Evolutionary conservation across 2,329 filamentous ascomycete species (phyloP), one percentile per base, ranked within the genome.

Genomic region (Fusarium bulbicola): DNA sequence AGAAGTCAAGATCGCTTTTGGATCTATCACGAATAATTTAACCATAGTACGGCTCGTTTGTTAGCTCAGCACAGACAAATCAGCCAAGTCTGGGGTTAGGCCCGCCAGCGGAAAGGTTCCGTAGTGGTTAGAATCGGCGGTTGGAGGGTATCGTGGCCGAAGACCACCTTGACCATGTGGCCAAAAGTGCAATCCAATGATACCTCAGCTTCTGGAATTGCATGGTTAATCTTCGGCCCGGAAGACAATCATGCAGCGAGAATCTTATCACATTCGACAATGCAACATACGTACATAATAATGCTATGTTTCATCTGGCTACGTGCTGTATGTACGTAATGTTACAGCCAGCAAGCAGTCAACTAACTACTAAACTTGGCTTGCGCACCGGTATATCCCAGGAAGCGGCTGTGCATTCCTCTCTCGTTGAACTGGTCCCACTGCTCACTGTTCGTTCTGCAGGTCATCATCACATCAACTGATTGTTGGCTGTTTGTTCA

Each of bases 171-270:
- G 68, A 28, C 34, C 57, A 68, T 62, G 68, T 70, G 66, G 60
- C 52, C 20, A 53, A 36, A 61, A 37, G 20, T 39, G 45, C 20
- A 30, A 37, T 28, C 53, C 53, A 67, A 63, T 63, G 43, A 53
- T 45, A 49, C 36, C 57, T 46, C 61, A 24, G 58, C 42, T 53
- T 39, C 39, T 59, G 21, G 37, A 50, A 66, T 59, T 68, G 24
- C 15, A 59, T 63, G 71, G 71, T 50, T 74, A 74, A 74, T 66
- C 71, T n/a, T 65, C 71, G 71, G 71, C 18, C 28, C 57, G 40
- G 20, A 37, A 46, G 30, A 39, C 36, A 46, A 43, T 59, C 37
- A 49, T 73, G 43, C 42, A 66, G 42, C 26, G 42, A 45, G 32
- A 69, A 68, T 43, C 65, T 58, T 39, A 69, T 69, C 66, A 69